Percentiles rank a stretch among this genome's conserved stretches.
Evolutionary conservation across 495 filamentous ascomycete genomes (phyloP).

Genomic region (Tuber microsphaerosporum): DNA sequence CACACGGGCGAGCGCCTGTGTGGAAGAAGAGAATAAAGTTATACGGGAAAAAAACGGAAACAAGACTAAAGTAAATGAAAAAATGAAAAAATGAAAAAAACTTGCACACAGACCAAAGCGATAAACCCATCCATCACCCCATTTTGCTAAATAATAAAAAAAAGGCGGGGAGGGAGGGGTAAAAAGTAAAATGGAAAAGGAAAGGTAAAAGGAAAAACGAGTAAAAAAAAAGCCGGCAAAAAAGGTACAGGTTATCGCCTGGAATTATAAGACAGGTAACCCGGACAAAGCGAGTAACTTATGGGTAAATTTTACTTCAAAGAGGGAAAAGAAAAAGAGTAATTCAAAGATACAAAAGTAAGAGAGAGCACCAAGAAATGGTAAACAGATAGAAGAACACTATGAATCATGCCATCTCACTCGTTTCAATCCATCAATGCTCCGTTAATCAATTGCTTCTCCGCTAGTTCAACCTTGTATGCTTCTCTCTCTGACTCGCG

Average conservation of each 20-base stretch:
- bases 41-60: not conserved
- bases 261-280: constrained; percentile 1
- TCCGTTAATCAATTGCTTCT: constrained; percentile 28
- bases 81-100: not conserved
- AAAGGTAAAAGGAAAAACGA: not conserved
- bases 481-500: constrained; percentile 39
- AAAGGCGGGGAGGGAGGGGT: accelerated
- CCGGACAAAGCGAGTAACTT: not conserved
- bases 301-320: not conserved
- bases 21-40: not conserved
- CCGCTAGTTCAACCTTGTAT: constrained; percentile 38
- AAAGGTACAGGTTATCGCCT: not conserved
- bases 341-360: not conserved
- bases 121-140: not conserved
- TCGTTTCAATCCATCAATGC: constrained; percentile 29
- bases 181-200: not conserved
- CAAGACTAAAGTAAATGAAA: not conserved
- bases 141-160: not conserved
- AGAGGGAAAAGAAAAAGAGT: not conserved
- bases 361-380: not conserved
- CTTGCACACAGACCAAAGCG: constrained; percentile 1
- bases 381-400: not conserved
- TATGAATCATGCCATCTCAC: not conserved
- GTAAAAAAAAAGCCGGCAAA: not conserved
- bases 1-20: not conserved